Evolutionary conservation across 2,329 filamentous ascomycete genomes (phyloP), one percentile per base, ranked within the genome.

Genomic region (Nothophaeocryptopus gaeumannii): DNA sequence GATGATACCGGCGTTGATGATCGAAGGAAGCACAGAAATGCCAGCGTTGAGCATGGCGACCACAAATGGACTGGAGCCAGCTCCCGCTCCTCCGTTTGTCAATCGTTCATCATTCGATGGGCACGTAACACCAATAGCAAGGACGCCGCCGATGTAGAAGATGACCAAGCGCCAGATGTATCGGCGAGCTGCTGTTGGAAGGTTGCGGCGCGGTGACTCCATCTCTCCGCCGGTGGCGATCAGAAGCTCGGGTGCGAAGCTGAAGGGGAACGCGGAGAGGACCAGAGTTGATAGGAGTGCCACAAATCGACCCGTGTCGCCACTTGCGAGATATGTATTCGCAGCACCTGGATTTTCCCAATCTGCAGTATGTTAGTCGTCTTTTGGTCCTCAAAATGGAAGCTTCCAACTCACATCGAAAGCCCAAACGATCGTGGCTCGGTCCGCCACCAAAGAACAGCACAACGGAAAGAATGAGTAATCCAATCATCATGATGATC

Each of bases 1-100:
- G 44, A 87, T 72, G 59, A 88, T 80, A 14, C 80, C 82, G 31
- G 77, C 83, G 63, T 88, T 88, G 71, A 88, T 83, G 58, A 86
- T 76, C 53, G 79, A 79, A 59, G 84, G 80, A 2, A 88, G 76
- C 1, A 75, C 78, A 2, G 72, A 69, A 51, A 79, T 78, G 3
- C 76, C 75, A 2, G 73, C 75, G 47, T 74, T 70, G 48, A 73
- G 72, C 58, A 58, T 77, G 14, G 80, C 80, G 12, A 57, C 50
- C 7, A 59, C 56, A 15, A 57, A 59, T 2, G 54, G 51, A 0
- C 52, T 55, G 8, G 53, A 55, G 34, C 55, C 55, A 12, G 55
- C 55, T 16, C 55, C 55, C 9, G 50, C 55, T 14, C 52, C 55
- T 8, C 54, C 54, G 57, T 70, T 68, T 11, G 77, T 78, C 32